Evolutionary conservation across 352 stramenopile genomes (phyloP).

Genomic region (Phytopythium boreale): DNA sequence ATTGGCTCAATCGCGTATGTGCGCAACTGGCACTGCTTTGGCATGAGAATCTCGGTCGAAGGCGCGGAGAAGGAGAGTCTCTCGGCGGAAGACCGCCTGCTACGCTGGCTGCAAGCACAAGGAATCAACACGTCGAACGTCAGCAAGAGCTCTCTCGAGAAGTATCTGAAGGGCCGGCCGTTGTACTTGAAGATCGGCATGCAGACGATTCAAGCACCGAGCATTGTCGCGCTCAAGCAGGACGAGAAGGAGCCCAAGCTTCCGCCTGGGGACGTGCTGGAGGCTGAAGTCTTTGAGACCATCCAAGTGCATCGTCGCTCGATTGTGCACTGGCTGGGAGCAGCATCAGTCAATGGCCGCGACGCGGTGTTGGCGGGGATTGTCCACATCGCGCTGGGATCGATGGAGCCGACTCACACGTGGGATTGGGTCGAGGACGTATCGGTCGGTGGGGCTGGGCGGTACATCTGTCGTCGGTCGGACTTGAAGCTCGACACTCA

Average conservation of each 20-base stretch:
- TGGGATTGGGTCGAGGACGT: constrained; percentile 71
- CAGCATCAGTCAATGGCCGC: constrained; percentile 21
- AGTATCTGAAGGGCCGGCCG: constrained; percentile 82
- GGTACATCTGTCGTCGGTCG: constrained; percentile 68
- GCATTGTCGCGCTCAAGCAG: constrained; percentile 61
- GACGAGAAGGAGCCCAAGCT: constrained; percentile 64
- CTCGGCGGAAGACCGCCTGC: constrained; percentile 68
- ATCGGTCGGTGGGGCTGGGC: constrained; percentile 46
- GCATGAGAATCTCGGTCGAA: constrained; percentile 74
- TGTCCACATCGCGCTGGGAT: constrained; percentile 72
- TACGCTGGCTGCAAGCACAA: constrained; percentile 89
- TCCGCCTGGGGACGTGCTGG: constrained; percentile 77
- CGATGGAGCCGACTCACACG: constrained; percentile 40
- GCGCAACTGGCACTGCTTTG: constrained; percentile 91
- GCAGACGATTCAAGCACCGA: constrained; percentile 86
- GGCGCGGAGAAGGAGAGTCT: constrained; percentile 40
- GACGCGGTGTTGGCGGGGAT: constrained; percentile 57
- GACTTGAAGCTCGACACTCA: constrained; percentile 87
- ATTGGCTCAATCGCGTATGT: constrained; percentile 86
- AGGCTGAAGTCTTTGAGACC: constrained; percentile 84
- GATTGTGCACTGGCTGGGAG: constrained; percentile 68
- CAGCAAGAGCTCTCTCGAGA: constrained; percentile 71
- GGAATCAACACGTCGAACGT: constrained; percentile 88
- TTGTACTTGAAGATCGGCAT: constrained; percentile 87
- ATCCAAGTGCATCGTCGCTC: constrained; percentile 78